Conservation (phyloP, 768 basidiomycete genomes). For the Tulasnella sp. region DNA sequence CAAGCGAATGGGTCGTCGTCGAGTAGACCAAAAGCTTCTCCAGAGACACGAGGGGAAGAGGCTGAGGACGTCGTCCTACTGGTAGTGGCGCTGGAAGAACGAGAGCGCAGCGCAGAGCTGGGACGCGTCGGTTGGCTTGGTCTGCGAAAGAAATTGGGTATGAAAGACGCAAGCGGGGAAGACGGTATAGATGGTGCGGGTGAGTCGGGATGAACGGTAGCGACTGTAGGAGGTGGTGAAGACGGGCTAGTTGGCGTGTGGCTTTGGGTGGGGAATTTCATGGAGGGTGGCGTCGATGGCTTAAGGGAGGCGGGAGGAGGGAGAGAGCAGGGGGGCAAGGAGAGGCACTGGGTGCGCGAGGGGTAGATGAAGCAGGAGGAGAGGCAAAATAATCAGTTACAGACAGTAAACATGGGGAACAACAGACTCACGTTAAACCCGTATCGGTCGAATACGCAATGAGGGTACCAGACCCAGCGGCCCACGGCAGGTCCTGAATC, state of each 20-base stretch:
- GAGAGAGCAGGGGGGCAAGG: neutral
- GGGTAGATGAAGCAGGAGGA: neutral
- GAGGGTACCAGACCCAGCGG: neutral
- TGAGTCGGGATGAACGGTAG: neutral
- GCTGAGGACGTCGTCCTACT: neutral
- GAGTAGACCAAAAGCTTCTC: neutral
- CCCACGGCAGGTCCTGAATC: neutral
- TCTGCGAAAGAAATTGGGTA: conserved; percentile 1
- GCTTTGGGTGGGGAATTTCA: neutral
- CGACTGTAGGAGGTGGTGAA: neutral
- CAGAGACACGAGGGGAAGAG: neutral
- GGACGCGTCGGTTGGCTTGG: neutral
- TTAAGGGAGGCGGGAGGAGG: neutral
- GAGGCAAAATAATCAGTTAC: neutral
- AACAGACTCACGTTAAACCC: conserved; percentile 8
- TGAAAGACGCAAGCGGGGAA: conserved; percentile 7
- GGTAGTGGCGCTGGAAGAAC: neutral
- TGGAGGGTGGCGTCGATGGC: neutral
- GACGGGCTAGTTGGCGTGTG: neutral
- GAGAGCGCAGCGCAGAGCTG: neutral
- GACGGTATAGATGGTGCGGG: neutral
- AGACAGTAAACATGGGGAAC: neutral
- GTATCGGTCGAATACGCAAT: neutral
- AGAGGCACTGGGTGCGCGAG: neutral
- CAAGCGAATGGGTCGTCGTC: conserved; percentile 14